Evolutionary conservation across 2,329 filamentous ascomycete species (phyloP).

Genomic region (Pyrenophora graminea): DNA sequence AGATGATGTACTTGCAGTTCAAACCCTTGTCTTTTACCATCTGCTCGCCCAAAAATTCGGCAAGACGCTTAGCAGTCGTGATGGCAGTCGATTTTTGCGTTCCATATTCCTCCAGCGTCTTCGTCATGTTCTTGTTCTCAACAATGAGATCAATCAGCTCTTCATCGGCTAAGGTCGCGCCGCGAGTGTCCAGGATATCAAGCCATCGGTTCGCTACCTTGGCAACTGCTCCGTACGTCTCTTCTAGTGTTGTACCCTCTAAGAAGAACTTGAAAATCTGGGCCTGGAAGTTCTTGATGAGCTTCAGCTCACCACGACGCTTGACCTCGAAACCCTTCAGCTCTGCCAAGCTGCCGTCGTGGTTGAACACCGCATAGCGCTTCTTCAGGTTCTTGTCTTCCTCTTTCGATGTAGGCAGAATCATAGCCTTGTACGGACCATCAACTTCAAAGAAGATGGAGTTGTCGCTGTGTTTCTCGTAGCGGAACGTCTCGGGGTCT

Average conservation of each 20-base stretch:
- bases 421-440: constrained; percentile 96
- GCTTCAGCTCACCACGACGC: constrained; percentile 93
- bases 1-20: constrained; percentile 99
- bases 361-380: constrained; percentile 97
- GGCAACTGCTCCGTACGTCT: constrained; percentile 90
- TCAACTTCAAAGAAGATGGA: constrained; percentile 99
- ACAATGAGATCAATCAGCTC: constrained; percentile 99
- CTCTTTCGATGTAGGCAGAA: constrained; percentile 95
- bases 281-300: constrained; percentile 99
- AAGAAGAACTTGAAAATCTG: constrained; percentile 99
- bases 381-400: constrained; percentile 99
- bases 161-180: constrained; percentile 88
- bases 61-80: constrained; percentile 90
- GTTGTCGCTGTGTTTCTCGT: constrained; percentile 97
- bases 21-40: constrained; percentile 99
- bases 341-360: constrained; percentile 92
- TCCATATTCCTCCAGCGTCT: constrained; percentile 95
- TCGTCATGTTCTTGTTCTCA: constrained; percentile 97
- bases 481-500: constrained; percentile 79
- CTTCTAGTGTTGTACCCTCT: constrained; percentile 81
- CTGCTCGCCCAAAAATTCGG: constrained; percentile 94
- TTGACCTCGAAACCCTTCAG: constrained; percentile 98
- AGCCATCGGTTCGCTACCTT: constrained; percentile 96
- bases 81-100: constrained; percentile 98
- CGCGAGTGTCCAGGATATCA: constrained; percentile 88